Conservation (phyloP, 1,284 basidiomycete genomes). For the Trametes hirsuta region DNA sequence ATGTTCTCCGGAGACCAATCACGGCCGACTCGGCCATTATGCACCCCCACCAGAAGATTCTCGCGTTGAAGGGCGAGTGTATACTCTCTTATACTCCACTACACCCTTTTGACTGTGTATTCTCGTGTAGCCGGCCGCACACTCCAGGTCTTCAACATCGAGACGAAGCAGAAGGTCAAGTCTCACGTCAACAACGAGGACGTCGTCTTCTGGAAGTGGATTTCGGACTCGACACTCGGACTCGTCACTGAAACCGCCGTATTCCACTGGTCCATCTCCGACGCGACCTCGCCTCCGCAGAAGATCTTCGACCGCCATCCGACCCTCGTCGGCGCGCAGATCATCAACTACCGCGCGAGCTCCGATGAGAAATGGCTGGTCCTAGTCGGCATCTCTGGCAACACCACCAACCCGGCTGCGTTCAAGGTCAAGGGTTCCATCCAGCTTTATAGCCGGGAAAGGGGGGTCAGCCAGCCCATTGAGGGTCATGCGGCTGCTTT, state of each 20-base stretch:
- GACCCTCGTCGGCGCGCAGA: conserved; percentile 92
- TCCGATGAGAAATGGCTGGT: conserved; percentile 98
- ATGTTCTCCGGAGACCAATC: conserved; percentile 96
- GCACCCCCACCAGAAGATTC: conserved; percentile 97
- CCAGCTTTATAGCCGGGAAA: conserved; percentile 91
- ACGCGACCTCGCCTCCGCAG: conserved; percentile 75
- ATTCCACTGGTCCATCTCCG: conserved; percentile 89
- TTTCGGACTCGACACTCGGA: conserved; percentile 88
- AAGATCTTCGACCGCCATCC: conserved; percentile 98
- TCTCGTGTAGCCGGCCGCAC: conserved; percentile 77
- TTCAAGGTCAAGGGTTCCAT: conserved; percentile 99
- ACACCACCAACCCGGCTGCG: conserved; percentile 87
- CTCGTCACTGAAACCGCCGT: conserved; percentile 96
- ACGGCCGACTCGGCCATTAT: conserved; percentile 98
- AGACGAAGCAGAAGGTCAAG: conserved; percentile 96
- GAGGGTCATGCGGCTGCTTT: conserved; percentile 99
- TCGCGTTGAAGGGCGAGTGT: conserved; percentile 87
- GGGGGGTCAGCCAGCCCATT: conserved; percentile 97
- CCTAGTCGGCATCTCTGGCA: conserved; percentile 94
- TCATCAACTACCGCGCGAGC: conserved; percentile 97
- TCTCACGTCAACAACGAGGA: conserved; percentile 95
- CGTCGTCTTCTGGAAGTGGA: conserved; percentile 99
- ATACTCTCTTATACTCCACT: background rate
- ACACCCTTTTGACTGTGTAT: conserved; percentile 8
- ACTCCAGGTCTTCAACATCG: conserved; percentile 98